Conservation (phyloP, 202 grass and related monocot genomes). For the Schoenoplectus tabernaemontani region DNA sequence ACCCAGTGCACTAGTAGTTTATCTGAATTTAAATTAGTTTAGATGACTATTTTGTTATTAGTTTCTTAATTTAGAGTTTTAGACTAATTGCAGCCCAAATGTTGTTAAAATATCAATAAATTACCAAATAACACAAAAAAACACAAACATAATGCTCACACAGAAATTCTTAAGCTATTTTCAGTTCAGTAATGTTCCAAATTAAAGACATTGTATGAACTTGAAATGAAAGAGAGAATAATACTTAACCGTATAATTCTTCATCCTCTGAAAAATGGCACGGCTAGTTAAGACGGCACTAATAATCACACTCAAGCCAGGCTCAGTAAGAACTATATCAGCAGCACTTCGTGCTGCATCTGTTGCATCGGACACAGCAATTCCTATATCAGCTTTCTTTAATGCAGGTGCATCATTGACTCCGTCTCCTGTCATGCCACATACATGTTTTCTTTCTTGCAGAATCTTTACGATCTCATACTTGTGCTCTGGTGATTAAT, state of each 20-base stretch:
- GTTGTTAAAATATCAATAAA: neutral
- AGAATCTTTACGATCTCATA: constrained; percentile 77
- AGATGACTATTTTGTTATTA: neutral
- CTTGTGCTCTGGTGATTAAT: constrained; percentile 46
- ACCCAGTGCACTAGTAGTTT: neutral
- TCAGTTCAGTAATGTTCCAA: neutral
- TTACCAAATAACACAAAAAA: neutral
- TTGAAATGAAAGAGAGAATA: neutral
- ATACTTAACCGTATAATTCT: constrained; percentile 59
- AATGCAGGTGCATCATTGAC: constrained; percentile 74
- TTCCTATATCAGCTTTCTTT: constrained; percentile 75
- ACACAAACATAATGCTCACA: neutral
- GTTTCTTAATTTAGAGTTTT: neutral
- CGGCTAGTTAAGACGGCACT: constrained; percentile 65
- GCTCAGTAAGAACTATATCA: constrained; percentile 76
- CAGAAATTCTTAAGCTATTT: neutral
- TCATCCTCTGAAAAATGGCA: constrained; percentile 80
- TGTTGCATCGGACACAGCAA: constrained; percentile 68
- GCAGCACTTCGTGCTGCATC: constrained; percentile 70
- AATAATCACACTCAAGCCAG: constrained; percentile 61
- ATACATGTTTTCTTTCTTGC: constrained; percentile 41
- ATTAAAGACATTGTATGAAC: neutral
- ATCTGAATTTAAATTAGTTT: neutral
- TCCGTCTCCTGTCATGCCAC: constrained; percentile 72
- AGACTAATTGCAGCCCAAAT: neutral